Conservation (phyloP, 257 asterid genomes). For the Sherardia arvensis region DNA sequence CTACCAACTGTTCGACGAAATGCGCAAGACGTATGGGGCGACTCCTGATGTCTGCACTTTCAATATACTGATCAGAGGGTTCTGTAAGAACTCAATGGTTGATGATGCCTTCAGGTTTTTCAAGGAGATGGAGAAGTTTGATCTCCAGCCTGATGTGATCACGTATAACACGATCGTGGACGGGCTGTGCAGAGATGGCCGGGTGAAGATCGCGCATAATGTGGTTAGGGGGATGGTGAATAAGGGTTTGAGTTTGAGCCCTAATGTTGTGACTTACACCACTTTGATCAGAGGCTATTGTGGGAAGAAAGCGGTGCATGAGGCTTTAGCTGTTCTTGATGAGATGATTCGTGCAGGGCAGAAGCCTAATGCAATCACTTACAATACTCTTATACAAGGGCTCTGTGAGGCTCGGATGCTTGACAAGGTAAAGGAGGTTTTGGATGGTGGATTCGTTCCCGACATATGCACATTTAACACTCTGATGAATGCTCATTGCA, state of each 20-base stretch:
- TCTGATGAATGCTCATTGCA: slow-evolving; percentile 57
- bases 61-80: slow-evolving; percentile 69
- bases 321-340: slow-evolving; percentile 40
- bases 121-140: slow-evolving; percentile 62
- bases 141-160: slow-evolving; percentile 47
- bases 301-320: slow-evolving; percentile 40
- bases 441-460: slow-evolving; percentile 47
- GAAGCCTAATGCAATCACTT: slow-evolving; percentile 52
- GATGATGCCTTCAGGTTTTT: slow-evolving; percentile 67
- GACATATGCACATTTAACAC: slow-evolving; percentile 73
- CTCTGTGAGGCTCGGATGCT: slow-evolving; percentile 49
- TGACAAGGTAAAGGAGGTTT: slow-evolving; percentile 47
- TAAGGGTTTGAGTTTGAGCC: slow-evolving; percentile 48
- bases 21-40: slow-evolving; percentile 74
- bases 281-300: slow-evolving; percentile 86
- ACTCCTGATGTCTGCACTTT: slow-evolving; percentile 68
- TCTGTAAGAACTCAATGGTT: slow-evolving; percentile 58
- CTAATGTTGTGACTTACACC: slow-evolving; percentile 71
- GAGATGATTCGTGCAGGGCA: slow-evolving; percentile 49
- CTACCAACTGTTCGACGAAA: slow-evolving; percentile 58
- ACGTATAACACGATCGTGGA: slow-evolving; percentile 70
- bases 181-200: slow-evolving; percentile 78
- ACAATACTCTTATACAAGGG: slow-evolving; percentile 63
- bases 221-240: slow-evolving; percentile 56
- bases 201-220: slow-evolving; percentile 51